phyloP scores from a whole-genome alignment of 768 basidiomycete genomes.

The Agaricus blazei region DNA sequence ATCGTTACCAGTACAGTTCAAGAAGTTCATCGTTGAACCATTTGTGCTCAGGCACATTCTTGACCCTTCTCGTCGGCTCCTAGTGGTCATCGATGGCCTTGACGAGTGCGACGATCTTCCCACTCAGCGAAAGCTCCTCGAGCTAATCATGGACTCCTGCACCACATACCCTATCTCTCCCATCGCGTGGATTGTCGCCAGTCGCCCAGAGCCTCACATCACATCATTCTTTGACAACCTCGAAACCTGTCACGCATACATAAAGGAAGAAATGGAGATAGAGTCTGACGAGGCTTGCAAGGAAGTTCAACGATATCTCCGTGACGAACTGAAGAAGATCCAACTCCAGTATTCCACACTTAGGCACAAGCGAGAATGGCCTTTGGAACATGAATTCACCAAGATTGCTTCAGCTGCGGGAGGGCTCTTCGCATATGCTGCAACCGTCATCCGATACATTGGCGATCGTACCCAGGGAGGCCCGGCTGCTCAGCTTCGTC shows the following conservation, averaged over 20 bases:
- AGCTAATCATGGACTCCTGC: neutral
- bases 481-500: neutral
- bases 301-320: constrained; percentile 12
- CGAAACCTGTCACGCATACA: neutral
- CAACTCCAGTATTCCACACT: neutral
- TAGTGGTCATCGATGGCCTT: neutral
- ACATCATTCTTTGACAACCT: constrained; percentile 2
- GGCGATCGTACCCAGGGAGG: constrained; percentile 3
- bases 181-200: constrained; percentile 8
- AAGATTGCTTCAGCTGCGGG: constrained; percentile 15
- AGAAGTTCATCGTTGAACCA: too few relatives aligned
- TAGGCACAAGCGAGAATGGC: constrained; percentile 12
- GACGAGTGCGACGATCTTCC: neutral
- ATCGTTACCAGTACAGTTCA: too few relatives aligned
- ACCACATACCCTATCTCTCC: constrained; percentile 7
- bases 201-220: constrained; percentile 22
- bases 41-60: too few relatives aligned
- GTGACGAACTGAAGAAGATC: constrained; percentile 10
- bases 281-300: constrained; percentile 11
- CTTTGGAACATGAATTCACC: constrained; percentile 6
- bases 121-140: constrained; percentile 14
- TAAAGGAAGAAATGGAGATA: neutral
- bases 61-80: too few relatives aligned
- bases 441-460: constrained; percentile 18
- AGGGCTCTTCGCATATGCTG: constrained; percentile 21